Conservation (phyloP, 1,139 yeast species). For the Geotrichum cucujoidarum region DNA sequence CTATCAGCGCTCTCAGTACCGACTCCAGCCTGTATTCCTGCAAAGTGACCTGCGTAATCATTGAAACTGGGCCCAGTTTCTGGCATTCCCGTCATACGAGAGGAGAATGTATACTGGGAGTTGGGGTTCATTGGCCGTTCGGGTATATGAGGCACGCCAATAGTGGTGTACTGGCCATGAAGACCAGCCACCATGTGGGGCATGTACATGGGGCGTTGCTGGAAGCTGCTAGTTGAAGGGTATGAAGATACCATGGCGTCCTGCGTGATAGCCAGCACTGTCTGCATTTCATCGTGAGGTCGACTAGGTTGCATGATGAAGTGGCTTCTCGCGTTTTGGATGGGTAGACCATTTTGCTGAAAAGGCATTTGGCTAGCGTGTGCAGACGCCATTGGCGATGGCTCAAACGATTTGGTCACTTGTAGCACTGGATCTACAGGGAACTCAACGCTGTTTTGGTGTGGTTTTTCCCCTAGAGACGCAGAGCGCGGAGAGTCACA, state of each 20-base stretch:
- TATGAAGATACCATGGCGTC: background rate
- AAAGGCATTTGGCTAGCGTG: background rate
- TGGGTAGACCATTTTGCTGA: background rate
- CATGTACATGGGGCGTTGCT: background rate
- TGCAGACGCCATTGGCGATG: background rate
- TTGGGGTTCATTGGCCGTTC: background rate
- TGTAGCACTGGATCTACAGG: background rate
- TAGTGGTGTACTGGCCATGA: constrained; percentile 1
- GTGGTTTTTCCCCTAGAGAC: background rate
- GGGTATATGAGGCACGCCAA: background rate
- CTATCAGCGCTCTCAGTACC: background rate
- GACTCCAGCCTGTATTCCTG: too few relatives aligned
- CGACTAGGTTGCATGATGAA: background rate
- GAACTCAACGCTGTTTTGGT: background rate
- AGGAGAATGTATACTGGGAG: constrained; percentile 2
- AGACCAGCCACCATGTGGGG: background rate
- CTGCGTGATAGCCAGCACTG: background rate
- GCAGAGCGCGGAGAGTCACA: background rate
- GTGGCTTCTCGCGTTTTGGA: background rate
- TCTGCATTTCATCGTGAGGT: background rate
- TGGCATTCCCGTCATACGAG: too few relatives aligned
- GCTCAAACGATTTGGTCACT: background rate
- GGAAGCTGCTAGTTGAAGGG: background rate
- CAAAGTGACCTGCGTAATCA: too few relatives aligned
- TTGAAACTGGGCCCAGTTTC: too few relatives aligned